These are phyloP conservation scores for Arachis monticola DNA, from an alignment of 331 rosid species.

Conservation along the genomic window DNA sequence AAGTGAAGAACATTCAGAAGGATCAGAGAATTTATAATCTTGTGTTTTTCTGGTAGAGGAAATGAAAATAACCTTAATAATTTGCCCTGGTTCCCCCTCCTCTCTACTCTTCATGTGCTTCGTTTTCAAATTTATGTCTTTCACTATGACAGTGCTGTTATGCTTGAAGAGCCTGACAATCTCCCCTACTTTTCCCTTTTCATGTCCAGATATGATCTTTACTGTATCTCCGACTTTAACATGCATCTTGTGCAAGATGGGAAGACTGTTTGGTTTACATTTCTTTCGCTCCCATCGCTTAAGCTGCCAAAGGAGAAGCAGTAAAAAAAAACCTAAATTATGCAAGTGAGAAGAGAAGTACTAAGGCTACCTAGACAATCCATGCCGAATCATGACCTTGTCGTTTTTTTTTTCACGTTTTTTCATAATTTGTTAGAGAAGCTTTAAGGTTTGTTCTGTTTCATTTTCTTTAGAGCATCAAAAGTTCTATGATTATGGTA, in stretches of 20 bases:
- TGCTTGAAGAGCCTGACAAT: slow-evolving; percentile 70
- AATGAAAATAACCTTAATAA: slow-evolving; percentile 65
- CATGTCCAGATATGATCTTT: slow-evolving; percentile 86
- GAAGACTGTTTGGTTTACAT: slow-evolving; percentile 95
- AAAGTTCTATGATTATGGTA: background rate
- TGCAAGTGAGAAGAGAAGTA: slow-evolving; percentile 24
- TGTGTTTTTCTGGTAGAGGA: slow-evolving; percentile 30
- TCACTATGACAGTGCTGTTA: slow-evolving; percentile 73
- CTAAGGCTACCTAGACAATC: slow-evolving; percentile 2
- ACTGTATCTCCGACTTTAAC: slow-evolving; percentile 92
- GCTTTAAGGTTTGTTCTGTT: slow-evolving; percentile 14
- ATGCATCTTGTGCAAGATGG: slow-evolving; percentile 83
- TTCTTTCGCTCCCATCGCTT: slow-evolving; percentile 93
- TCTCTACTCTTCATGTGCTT: slow-evolving; percentile 88
- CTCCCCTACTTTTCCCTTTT: slow-evolving; percentile 90
- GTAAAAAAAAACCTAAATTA: slow-evolving; percentile 5
- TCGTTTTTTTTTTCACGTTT: background rate
- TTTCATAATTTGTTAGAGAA: background rate
- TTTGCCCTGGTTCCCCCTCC: slow-evolving; percentile 88
- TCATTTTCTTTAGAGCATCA: slow-evolving; percentile 11
- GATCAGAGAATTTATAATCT: slow-evolving; percentile 16
- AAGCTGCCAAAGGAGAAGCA: slow-evolving; percentile 55
- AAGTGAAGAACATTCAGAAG: slow-evolving; percentile 12
- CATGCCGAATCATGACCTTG: background rate
- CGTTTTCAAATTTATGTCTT: slow-evolving; percentile 85